phyloP scores from a whole-genome alignment of 2,329 filamentous ascomycete genomes.

The Chaetothyriales sp. region DNA sequence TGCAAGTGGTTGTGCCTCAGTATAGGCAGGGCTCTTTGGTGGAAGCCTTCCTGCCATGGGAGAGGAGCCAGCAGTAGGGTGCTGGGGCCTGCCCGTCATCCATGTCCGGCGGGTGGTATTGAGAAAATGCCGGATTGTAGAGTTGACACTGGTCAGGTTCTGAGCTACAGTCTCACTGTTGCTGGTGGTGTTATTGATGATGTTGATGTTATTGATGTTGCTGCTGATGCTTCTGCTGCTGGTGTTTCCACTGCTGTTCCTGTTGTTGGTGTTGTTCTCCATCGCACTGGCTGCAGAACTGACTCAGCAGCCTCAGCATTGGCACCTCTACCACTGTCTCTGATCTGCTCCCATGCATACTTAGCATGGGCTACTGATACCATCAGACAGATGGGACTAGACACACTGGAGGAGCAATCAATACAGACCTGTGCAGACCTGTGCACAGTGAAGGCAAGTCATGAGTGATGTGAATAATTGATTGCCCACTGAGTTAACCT shows the following conservation, averaged over 20 bases:
- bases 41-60: background rate
- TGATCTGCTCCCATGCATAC: background rate
- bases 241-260: no score
- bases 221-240: no score
- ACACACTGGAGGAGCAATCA: background rate
- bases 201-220: no score
- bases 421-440: background rate
- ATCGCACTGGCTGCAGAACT: background rate
- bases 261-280: background rate
- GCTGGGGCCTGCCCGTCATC: conserved; percentile 19
- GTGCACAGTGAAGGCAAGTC: background rate
- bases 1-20: background rate
- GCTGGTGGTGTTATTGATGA: background rate
- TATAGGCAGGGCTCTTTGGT: background rate
- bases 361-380: background rate
- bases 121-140: conserved; percentile 27
- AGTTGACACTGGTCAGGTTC: conserved; percentile 19
- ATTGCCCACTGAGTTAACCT: background rate
- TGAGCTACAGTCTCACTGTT: background rate
- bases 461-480: background rate
- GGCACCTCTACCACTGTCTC: background rate
- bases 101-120: conserved; percentile 25
- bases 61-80: background rate
- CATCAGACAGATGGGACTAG: background rate
- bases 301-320: background rate